Conservation (phyloP, 1,139 yeast species). For the Suhomyces bolitotheri region DNA sequence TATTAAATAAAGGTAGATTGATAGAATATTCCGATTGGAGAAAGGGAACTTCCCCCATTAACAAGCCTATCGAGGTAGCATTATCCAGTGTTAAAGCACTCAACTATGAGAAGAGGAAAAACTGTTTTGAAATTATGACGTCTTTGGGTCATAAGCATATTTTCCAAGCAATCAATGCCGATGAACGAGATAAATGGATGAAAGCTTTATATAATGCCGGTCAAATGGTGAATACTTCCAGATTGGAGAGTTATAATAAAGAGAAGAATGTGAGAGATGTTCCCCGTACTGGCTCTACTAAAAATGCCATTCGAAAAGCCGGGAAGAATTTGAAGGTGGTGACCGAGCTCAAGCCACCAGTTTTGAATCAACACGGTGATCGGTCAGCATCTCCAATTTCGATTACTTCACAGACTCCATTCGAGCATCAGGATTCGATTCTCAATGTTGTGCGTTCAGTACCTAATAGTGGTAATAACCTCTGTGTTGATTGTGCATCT, state of each 20-base stretch:
- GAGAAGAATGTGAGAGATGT: neutral
- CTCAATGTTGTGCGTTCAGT: slow-evolving; percentile 47
- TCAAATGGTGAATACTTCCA: slow-evolving; percentile 36
- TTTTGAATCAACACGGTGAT: slow-evolving; percentile 8
- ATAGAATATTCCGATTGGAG: slow-evolving; percentile 84
- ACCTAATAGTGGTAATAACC: slow-evolving; percentile 55
- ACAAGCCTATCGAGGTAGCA: slow-evolving; percentile 72
- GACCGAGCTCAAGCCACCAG: slow-evolving; percentile 10
- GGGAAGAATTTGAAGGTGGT: slow-evolving; percentile 7
- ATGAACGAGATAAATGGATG: slow-evolving; percentile 72
- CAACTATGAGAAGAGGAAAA: slow-evolving; percentile 47
- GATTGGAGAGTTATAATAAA: slow-evolving; percentile 17
- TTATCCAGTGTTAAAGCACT: slow-evolving; percentile 65
- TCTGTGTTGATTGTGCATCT: slow-evolving; percentile 80
- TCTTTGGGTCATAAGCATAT: slow-evolving; percentile 68
- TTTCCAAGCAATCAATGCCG: slow-evolving; percentile 74
- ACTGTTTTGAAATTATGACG: slow-evolving; percentile 77
- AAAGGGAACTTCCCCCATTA: slow-evolving; percentile 62
- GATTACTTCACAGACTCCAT: slow-evolving; percentile 27
- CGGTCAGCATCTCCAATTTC: slow-evolving; percentile 38
- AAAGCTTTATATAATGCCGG: slow-evolving; percentile 54
- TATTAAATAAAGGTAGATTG: slow-evolving; percentile 63
- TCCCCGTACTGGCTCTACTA: neutral
- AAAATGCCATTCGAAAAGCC: slow-evolving; percentile 1
- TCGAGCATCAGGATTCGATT: slow-evolving; percentile 27